These are phyloP conservation scores for Taiozyma sp. DNA, from an alignment of 1,139 yeast genomes.

Conservation along the genomic window DNA sequence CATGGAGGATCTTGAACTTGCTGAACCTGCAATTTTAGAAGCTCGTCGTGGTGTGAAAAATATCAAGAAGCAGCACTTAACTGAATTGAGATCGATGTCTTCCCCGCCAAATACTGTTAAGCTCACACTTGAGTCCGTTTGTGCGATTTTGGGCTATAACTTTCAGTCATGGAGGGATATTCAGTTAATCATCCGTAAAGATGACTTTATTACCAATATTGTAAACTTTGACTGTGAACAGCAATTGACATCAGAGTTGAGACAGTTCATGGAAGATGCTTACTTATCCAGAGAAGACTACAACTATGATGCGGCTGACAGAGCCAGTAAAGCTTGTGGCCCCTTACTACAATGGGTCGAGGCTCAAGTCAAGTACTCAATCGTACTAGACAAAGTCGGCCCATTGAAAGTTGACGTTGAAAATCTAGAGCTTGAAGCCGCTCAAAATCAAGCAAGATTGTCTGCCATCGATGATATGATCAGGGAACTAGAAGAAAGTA, in stretches of 20 bases:
- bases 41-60: conserved; percentile 87
- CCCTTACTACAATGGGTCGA: conserved; percentile 87
- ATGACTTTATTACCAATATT: conserved; percentile 83
- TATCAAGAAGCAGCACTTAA: conserved; percentile 87
- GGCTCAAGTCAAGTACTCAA: conserved; percentile 75
- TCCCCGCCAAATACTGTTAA: conserved; percentile 92
- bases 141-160: conserved; percentile 72
- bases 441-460: conserved; percentile 61
- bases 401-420: conserved; percentile 72
- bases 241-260: conserved; percentile 50
- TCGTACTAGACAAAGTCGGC: conserved; percentile 64
- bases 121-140: conserved; percentile 83
- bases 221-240: conserved; percentile 66
- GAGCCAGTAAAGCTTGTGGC: conserved; percentile 96
- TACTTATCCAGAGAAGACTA: conserved; percentile 64
- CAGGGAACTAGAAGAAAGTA: conserved; percentile 62
- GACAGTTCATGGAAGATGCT: conserved; percentile 50
- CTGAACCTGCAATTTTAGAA: conserved; percentile 81
- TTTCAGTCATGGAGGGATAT: conserved; percentile 78
- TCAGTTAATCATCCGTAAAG: conserved; percentile 72
- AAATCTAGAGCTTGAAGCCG: conserved; percentile 53
- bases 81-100: conserved; percentile 83
- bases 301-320: conserved; percentile 68
- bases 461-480: conserved; percentile 82
- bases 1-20: conserved; percentile 58